Evolutionary conservation across 1,139 yeast species (phyloP), one percentile per base, ranked within the genome.

Genomic region (Hansenula sp.): DNA sequence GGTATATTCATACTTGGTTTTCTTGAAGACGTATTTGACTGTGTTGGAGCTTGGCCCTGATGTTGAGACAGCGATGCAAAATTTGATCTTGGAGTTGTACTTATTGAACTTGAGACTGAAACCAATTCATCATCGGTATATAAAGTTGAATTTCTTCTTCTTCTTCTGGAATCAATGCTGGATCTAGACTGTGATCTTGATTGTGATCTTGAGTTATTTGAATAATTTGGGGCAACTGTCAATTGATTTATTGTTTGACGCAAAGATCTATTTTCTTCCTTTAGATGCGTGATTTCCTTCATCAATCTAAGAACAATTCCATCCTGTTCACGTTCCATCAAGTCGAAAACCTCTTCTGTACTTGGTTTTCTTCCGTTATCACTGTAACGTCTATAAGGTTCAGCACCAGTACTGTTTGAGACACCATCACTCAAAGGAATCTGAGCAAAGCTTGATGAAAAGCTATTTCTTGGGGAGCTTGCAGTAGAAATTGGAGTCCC

Each of bases 251-350:
- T 45, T 1, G 58, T 53, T 19, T 53, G 55, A 16, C 52, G 35
- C 8, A 57, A 47, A 3, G 46, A 40, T 36, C 58, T 67, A 52
- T 79, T 80, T 48, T 81, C 86, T 32, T 74, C 77, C 50, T 72
- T 76, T 47, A 81, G 62, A 10, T 49, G 49, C 21, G 71, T 72
- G 33, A 81, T 79, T 52, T 81, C 85, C 51, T 71, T 71, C 75
- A 79, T 72, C 35, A 81, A 60, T 53, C 72, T 76, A 49, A 80
- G 62, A 9, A 80, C 87, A 32, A 80, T 77, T 3, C 82, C 84
- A 53, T 81, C 88, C 57, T 81, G 87, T 56, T 81, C 87, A 46
- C 79, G 71, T 56, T 81, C 88, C 85, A 81, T 79, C 45, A 74
- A 66, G 58, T 80, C 83, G 40, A 81, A 73, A 33, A 77, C 70